Evolutionary conservation across 805 yeast species (phyloP), one percentile per base, ranked within the genome.

Genomic region (Yamadazyma sp.): DNA sequence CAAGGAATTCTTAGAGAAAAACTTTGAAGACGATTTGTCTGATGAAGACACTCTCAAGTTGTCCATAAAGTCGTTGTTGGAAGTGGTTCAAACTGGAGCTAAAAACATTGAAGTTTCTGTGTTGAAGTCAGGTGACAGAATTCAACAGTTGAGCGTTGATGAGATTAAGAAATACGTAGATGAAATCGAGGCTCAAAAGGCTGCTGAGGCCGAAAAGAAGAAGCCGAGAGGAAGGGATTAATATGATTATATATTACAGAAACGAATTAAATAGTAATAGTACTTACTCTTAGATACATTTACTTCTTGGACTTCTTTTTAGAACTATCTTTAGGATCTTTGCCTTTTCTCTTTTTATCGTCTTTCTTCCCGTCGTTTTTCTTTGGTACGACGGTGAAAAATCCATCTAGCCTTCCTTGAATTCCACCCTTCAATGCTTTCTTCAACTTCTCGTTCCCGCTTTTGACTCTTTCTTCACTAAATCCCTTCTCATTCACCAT

Each of bases 11-110:
- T 75, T 93, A 61, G 99, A 93, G 61, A 90, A 89, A 67, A 85
- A 87, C 55, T 88, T 86, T 67, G 60, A 56, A 43, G 75, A 81
- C 64, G 80, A 77, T 37, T 58, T 76, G 59, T 69, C 74, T 35
- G 87, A 80, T 46, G 79, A 79, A 23, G 83, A 78, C 25, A 83
- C 96, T 15, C 71, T 90, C 39, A 79, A 79, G 50, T 78, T 93
- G 54, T 80, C 97, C 2, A 80, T 93, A 35, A 86, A 85, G 67
- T 80, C 95, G 12, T 71, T 93, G 51, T 73, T 93, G 52, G 99
- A 93, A 62, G 97, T 93, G 34, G 99, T 93, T 16, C 98, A 93
- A 68, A 90, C 97, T 2, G 99, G 99, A 28, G 95, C 97, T 30
- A 86, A 87, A 60, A 93, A 93, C 62, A 90, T 93, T 57, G 99